Conservation (phyloP, 306 rosid genomes). For the Carpinus viminea region DNA sequence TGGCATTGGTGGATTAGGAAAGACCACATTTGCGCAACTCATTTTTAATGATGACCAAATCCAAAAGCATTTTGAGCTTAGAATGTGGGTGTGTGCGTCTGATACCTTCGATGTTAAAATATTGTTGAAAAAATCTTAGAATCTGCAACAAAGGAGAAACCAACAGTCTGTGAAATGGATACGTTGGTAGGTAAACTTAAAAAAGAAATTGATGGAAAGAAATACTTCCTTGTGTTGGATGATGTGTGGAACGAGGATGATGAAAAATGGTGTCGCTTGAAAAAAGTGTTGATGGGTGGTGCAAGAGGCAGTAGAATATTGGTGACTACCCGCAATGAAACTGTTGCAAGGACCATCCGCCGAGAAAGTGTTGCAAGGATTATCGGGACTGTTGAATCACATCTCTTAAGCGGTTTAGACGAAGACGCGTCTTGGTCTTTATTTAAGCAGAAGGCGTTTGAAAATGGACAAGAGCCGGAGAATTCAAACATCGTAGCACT, state of each 20-base stretch:
- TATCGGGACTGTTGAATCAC: not conserved
- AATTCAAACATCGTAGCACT: not conserved
- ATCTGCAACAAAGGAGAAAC: not conserved
- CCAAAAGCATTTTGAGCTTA: not conserved
- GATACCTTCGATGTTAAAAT: not conserved
- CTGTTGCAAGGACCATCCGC: too few species aligned
- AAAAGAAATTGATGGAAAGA: not conserved
- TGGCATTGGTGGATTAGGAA: slow-evolving; percentile 27
- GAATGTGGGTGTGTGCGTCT: slow-evolving; percentile 1
- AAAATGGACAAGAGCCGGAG: not conserved
- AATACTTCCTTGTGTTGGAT: slow-evolving; percentile 15
- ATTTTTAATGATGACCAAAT: not conserved
- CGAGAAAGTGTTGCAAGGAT: not conserved
- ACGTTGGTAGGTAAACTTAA: not conserved
- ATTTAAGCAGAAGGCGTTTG: slow-evolving; percentile 17
- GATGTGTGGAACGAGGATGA: slow-evolving; percentile 1
- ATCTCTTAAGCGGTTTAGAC: not conserved
- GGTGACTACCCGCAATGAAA: slow-evolving; percentile 4
- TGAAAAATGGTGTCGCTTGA: not conserved
- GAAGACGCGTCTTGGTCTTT: not conserved
- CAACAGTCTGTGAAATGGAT: not conserved
- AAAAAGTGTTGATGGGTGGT: not conserved
- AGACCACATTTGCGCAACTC: slow-evolving; percentile 21
- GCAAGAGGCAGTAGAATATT: slow-evolving; percentile 16
- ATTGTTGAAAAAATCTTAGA: not conserved